A percentile compares a stretch with the other conserved stretches of the same genome.
Evolutionary conservation across 805 yeast genomes (phyloP).

Genomic region (Zygoascus ofunaensis): DNA sequence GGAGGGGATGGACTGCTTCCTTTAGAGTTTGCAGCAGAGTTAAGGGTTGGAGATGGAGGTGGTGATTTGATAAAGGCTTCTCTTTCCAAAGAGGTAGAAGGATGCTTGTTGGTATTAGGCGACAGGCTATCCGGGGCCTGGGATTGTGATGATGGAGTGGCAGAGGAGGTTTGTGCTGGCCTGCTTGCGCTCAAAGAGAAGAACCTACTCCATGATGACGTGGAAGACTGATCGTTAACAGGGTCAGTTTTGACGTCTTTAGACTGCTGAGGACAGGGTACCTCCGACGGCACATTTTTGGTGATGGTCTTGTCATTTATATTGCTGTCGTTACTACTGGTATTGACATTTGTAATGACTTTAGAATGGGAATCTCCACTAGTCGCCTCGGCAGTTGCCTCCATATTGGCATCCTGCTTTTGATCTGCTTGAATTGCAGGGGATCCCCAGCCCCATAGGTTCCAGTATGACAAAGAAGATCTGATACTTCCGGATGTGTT

Average conservation of each 20-base stretch:
- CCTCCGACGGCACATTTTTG: background rate
- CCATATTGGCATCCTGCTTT: background rate
- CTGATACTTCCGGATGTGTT: too few species aligned
- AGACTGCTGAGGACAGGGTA: too few species aligned
- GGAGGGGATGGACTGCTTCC: background rate
- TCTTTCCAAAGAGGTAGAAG: background rate
- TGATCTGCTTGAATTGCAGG: background rate
- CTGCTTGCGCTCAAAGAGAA: background rate
- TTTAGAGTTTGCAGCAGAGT: background rate
- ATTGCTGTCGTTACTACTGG: too few species aligned
- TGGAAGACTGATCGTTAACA: too few species aligned
- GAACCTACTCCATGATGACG: background rate
- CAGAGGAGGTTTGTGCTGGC: background rate
- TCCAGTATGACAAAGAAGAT: background rate
- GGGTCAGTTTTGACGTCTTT: too few species aligned
- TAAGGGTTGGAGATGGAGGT: conserved; percentile 1
- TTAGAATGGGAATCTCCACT: too few species aligned
- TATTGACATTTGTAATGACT: too few species aligned
- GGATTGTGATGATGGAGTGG: too few species aligned
- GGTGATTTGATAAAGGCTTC: background rate
- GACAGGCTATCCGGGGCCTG: too few species aligned
- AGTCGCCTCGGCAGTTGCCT: background rate
- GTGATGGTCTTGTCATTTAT: background rate
- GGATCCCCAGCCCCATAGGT: background rate
- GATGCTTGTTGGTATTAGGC: background rate